Conservation (phyloP, 2,329 filamentous ascomycete species). For the Talaromyces rugulosus region DNA sequence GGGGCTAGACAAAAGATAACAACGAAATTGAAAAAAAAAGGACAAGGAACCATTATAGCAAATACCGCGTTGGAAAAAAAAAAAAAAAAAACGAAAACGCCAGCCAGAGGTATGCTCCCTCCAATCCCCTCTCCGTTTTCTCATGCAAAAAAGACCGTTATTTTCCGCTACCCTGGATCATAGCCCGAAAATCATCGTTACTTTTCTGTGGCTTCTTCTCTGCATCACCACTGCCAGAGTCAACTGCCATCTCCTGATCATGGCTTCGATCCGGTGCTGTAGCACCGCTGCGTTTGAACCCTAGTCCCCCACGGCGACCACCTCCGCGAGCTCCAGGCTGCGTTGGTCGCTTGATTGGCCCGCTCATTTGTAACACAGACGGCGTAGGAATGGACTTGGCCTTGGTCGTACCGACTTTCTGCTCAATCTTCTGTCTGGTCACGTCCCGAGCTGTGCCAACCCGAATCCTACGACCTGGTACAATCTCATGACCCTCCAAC, state of each 20-base stretch:
- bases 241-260: conserved; percentile 3
- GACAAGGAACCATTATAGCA: not conserved
- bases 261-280: conserved; percentile 8
- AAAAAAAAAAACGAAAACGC: not conserved
- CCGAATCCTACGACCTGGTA: conserved; percentile 37
- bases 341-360: conserved; percentile 42
- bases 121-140: not conserved
- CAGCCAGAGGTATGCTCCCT: not conserved
- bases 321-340: conserved; percentile 39
- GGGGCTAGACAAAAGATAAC: not conserved
- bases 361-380: conserved; percentile 24
- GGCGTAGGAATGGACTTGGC: conserved; percentile 37
- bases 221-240: conserved; percentile 16
- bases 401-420: conserved; percentile 34
- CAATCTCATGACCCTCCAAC: conserved; percentile 46
- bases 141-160: conserved; percentile 15
- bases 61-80: not conserved
- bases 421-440: conserved; percentile 39
- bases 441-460: conserved; percentile 52
- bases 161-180: conserved; percentile 43
- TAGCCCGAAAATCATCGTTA: conserved; percentile 55
- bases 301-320: conserved; percentile 47
- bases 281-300: conserved; percentile 42
- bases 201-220: conserved; percentile 40
- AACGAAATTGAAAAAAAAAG: not conserved